These are phyloP conservation scores for Magnolia sinica DNA, from an alignment of 164 flowering plant species.

Conservation along the genomic window DNA sequence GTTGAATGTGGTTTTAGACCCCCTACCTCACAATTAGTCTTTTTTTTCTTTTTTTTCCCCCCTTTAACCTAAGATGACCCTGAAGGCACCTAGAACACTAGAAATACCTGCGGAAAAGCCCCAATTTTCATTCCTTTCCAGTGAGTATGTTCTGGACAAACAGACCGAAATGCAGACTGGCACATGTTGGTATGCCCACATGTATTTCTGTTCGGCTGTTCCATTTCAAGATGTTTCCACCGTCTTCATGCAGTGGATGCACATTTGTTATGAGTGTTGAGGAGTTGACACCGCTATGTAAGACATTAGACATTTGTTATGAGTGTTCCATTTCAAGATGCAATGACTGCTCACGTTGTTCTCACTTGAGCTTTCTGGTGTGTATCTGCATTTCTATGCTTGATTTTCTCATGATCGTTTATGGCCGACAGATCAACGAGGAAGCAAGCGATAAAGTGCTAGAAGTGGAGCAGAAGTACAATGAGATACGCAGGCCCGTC, in stretches of 20 bases:
- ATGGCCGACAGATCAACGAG: slow-evolving; percentile 62
- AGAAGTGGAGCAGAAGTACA: slow-evolving; percentile 91
- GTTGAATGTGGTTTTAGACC: background rate
- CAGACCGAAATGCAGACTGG: too few relatives aligned
- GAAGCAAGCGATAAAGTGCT: slow-evolving; percentile 90
- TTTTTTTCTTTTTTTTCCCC: background rate
- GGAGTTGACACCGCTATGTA: background rate
- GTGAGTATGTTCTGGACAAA: too few relatives aligned
- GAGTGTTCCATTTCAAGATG: too few relatives aligned
- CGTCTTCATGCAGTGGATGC: background rate
- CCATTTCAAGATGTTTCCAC: background rate
- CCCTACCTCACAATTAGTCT: too few relatives aligned
- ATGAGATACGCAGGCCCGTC: slow-evolving; percentile 75
- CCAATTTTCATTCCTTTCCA: too few relatives aligned
- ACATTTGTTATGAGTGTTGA: background rate
- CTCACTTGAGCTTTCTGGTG: background rate
- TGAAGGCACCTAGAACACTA: background rate
- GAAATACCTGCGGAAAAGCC: background rate
- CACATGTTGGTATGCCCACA: too few relatives aligned
- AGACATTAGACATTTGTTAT: background rate
- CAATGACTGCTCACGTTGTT: background rate
- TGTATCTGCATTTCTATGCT: background rate
- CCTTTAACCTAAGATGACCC: background rate
- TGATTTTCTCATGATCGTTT: background rate
- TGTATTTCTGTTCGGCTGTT: too few relatives aligned